These are phyloP conservation scores for Melastoma malabathricum DNA, from an alignment of 345 rosid species.

Conservation along the genomic window DNA sequence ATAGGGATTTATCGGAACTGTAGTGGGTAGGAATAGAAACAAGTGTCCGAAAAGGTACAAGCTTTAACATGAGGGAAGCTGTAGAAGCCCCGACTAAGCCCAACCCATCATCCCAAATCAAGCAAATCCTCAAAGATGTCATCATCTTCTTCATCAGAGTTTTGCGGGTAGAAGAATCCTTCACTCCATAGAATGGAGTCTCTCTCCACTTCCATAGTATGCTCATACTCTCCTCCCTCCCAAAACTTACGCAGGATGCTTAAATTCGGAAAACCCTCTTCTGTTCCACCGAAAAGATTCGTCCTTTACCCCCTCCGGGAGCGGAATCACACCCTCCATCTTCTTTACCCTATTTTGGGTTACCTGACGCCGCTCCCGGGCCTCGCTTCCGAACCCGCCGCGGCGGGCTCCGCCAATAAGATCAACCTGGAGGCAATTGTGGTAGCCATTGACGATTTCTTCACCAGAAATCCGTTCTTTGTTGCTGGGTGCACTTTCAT, in stretches of 20 bases:
- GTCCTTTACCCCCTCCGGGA: not conserved
- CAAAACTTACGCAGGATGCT: slow-evolving; percentile 20
- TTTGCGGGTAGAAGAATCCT: slow-evolving; percentile 2
- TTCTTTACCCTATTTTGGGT: slow-evolving; percentile 21
- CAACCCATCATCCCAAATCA: not conserved
- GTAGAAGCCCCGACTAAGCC: no score
- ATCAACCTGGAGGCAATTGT: slow-evolving; percentile 56
- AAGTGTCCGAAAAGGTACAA: no score
- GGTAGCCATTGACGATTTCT: slow-evolving; percentile 55
- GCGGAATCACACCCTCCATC: slow-evolving; percentile 12
- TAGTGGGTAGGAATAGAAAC: no score
- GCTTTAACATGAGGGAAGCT: no score
- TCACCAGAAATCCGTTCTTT: slow-evolving; percentile 73
- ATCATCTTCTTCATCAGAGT: slow-evolving; percentile 7
- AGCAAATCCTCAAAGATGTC: not conserved
- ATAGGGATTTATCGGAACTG: no score
- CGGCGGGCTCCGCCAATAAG: slow-evolving; percentile 27
- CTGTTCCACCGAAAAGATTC: not conserved
- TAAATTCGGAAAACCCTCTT: slow-evolving; percentile 8
- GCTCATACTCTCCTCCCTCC: slow-evolving; percentile 21
- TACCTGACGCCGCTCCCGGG: slow-evolving; percentile 31
- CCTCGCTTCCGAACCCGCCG: slow-evolving; percentile 38
- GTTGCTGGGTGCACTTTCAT: slow-evolving; percentile 71
- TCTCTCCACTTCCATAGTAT: slow-evolving; percentile 14
- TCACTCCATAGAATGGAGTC: slow-evolving; percentile 21